A percentile compares a stretch with the other conserved stretches of the same genome.
These are phyloP conservation scores for Pogostemon cablin DNA, from an alignment of 257 asterid genomes.

Conservation along the genomic window DNA sequence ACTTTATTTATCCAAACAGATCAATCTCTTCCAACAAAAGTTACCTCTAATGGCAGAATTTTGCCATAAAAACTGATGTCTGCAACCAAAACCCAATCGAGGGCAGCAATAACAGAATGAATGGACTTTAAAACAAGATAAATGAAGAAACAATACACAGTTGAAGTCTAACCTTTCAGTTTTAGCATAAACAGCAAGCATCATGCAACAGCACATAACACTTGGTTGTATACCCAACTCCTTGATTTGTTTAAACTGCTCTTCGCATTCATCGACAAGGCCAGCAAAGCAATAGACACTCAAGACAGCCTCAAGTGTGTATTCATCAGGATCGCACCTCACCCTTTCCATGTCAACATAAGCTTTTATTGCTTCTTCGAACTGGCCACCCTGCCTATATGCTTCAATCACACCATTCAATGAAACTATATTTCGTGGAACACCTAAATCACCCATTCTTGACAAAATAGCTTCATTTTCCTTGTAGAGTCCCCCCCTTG, in stretches of 20 bases:
- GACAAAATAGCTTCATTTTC: constrained; percentile 73
- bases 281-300: constrained; percentile 94
- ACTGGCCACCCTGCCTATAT: constrained; percentile 87
- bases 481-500: constrained; percentile 93
- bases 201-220: constrained; percentile 95
- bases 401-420: constrained; percentile 88
- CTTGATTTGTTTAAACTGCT: constrained; percentile 83
- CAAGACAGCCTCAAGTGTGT: constrained; percentile 91
- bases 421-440: constrained; percentile 58
- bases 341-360: constrained; percentile 91
- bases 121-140: constrained; percentile 28
- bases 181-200: constrained; percentile 81
- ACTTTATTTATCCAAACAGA: constrained; percentile 15
- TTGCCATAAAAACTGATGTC: not conserved
- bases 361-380: constrained; percentile 91
- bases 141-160: constrained; percentile 23
- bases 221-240: constrained; percentile 85
- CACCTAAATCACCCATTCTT: constrained; percentile 78
- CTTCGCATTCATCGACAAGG: constrained; percentile 89
- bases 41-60: not conserved
- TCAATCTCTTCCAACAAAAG: not conserved
- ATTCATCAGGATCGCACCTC: constrained; percentile 91
- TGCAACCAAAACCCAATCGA: not conserved
- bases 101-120: constrained; percentile 25
- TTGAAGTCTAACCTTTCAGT: constrained; percentile 63